Conservation (phyloP, 2,329 filamentous ascomycete species). For the Aspergillus ustus region DNA sequence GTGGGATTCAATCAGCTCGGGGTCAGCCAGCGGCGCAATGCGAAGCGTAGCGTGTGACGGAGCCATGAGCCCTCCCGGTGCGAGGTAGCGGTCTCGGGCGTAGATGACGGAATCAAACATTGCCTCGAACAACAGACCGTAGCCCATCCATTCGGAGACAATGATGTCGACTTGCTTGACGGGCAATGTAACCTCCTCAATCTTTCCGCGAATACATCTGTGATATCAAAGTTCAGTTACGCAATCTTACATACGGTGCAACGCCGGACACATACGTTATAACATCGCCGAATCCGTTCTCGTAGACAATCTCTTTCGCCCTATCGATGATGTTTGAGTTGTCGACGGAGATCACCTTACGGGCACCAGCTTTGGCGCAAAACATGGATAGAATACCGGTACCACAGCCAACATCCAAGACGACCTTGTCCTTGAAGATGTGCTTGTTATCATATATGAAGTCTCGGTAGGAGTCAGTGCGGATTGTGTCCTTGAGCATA, state of each 20-base stretch:
- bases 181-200: slow-evolving; percentile 82
- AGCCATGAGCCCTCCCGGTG: slow-evolving; percentile 78
- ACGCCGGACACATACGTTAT: slow-evolving; percentile 61
- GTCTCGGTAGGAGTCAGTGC: slow-evolving; percentile 90
- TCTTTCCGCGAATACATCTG: slow-evolving; percentile 76
- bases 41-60: slow-evolving; percentile 84
- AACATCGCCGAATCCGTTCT: slow-evolving; percentile 73
- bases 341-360: slow-evolving; percentile 86
- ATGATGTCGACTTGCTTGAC: slow-evolving; percentile 88
- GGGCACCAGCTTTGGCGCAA: slow-evolving; percentile 86
- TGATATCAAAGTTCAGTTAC: slow-evolving; percentile 15
- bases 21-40: slow-evolving; percentile 78
- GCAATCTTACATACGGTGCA: neutral
- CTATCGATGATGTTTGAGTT: slow-evolving; percentile 89
- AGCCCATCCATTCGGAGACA: slow-evolving; percentile 98
- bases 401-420: slow-evolving; percentile 90
- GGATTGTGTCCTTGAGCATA: slow-evolving; percentile 89
- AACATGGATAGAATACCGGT: slow-evolving; percentile 91
- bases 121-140: slow-evolving; percentile 88
- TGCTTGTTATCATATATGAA: slow-evolving; percentile 93
- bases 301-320: slow-evolving; percentile 80
- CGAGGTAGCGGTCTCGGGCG: slow-evolving; percentile 84
- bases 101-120: slow-evolving; percentile 94
- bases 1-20: slow-evolving; percentile 76
- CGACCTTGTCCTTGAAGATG: slow-evolving; percentile 81